These are phyloP conservation scores for Dictyostelium capitatum DNA, from an alignment of 78 protist genomes.

Conservation along the genomic window DNA sequence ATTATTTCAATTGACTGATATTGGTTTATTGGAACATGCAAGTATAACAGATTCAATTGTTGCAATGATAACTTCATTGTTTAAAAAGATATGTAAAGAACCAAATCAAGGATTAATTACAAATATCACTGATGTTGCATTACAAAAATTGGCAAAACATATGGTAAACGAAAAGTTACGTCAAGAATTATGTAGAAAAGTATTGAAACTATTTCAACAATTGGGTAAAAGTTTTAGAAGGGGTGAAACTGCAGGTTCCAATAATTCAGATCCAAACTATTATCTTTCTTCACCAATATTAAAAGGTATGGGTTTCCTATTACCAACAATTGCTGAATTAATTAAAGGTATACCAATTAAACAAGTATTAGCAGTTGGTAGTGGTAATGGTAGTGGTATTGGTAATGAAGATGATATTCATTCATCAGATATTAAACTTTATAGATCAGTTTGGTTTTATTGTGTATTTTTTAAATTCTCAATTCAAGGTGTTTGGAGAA, in stretches of 20 bases:
- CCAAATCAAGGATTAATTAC: conserved; percentile 56
- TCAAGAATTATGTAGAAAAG: conserved; percentile 54
- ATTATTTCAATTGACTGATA: conserved; percentile 61
- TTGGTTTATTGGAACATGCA: conserved; percentile 55
- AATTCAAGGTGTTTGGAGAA: conserved; percentile 69
- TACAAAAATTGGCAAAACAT: conserved; percentile 61
- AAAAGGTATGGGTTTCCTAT: conserved; percentile 84
- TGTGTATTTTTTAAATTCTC: conserved; percentile 76
- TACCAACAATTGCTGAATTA: conserved; percentile 74
- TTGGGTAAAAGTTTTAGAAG: conserved; percentile 54
- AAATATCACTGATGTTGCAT: conserved; percentile 41
- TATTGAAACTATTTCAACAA: conserved; percentile 72
- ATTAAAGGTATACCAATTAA: conserved; percentile 10
- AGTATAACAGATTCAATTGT: conserved; percentile 35
- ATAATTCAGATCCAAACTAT: conserved; percentile 28
- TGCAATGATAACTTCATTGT: conserved; percentile 35
- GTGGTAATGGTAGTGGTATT: background rate
- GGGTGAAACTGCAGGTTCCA: background rate
- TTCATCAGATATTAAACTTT: conserved; percentile 3
- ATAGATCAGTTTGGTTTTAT: conserved; percentile 79
- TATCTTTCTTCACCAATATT: conserved; percentile 60
- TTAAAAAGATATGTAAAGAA: conserved; percentile 71
- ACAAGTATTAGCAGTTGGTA: background rate
- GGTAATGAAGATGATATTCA: background rate
- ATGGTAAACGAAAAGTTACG: conserved; percentile 27